Evolutionary conservation across 2,329 filamentous ascomycete species (phyloP).

Genomic region (Penicillium sp.): DNA sequence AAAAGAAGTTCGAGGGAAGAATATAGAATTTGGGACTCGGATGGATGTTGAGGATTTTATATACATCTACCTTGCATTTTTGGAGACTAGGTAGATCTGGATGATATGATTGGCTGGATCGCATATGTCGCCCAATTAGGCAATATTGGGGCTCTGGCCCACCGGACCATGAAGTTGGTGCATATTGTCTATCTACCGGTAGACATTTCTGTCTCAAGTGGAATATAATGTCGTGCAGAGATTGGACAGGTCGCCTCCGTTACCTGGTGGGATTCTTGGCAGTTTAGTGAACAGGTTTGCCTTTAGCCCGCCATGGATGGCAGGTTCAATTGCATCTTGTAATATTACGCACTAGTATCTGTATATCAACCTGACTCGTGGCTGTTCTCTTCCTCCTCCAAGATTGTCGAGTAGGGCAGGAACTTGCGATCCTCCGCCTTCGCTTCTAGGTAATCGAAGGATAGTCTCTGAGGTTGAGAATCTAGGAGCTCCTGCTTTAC

Average conservation of each 20-base stretch:
- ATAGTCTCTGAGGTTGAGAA: background rate
- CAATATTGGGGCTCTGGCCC: background rate
- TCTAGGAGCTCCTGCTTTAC: slow-evolving; percentile 5
- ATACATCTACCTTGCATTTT: background rate
- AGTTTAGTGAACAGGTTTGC: background rate
- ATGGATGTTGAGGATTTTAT: background rate
- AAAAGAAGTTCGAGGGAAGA: too few species aligned
- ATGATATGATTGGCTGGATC: slow-evolving; percentile 17
- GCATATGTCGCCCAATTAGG: slow-evolving; percentile 14
- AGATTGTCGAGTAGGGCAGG: slow-evolving; percentile 25
- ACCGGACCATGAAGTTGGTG: background rate
- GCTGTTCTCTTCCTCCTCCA: slow-evolving; percentile 34
- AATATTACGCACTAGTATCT: background rate
- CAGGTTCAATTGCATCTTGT: background rate
- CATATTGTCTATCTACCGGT: background rate
- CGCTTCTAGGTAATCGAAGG: slow-evolving; percentile 16
- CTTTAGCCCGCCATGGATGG: background rate
- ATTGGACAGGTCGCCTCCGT: background rate
- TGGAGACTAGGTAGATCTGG: background rate
- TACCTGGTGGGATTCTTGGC: background rate
- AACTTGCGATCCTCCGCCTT: slow-evolving; percentile 13
- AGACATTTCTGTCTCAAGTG: background rate
- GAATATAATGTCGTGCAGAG: background rate
- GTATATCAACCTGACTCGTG: slow-evolving; percentile 13
- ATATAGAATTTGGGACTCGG: background rate